Conservation (phyloP, 352 stramenopile species). For the Phytopythium helicoides region DNA sequence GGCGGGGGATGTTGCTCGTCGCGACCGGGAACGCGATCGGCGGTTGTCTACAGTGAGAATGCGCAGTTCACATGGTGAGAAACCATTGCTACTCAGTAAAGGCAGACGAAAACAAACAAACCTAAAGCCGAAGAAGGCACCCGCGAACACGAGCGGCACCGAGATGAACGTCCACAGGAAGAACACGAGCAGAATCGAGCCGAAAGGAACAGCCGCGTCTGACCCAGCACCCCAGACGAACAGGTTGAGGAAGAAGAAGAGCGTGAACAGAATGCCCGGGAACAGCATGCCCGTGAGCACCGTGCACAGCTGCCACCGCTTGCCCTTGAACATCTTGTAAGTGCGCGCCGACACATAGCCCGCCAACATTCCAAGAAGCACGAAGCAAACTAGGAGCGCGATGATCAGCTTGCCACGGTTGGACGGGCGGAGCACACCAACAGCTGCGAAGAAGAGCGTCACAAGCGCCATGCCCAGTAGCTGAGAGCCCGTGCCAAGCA, state of each 20-base stretch:
- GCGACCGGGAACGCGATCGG: conserved; percentile 95
- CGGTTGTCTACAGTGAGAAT: conserved; percentile 42
- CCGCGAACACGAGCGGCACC: conserved; percentile 98
- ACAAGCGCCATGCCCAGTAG: conserved; percentile 95
- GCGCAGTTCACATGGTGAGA: neutral
- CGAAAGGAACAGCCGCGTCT: conserved; percentile 94
- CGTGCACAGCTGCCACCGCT: conserved; percentile 97
- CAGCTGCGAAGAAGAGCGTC: conserved; percentile 96
- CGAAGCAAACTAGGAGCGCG: conserved; percentile 96
- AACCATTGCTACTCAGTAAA: conserved; percentile 1
- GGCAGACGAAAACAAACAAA: conserved; percentile 31
- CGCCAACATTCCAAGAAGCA: conserved; percentile 94
- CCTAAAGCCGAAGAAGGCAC: conserved; percentile 98
- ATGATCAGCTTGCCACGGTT: conserved; percentile 98
- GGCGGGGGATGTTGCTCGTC: conserved; percentile 97
- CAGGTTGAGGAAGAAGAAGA: conserved; percentile 98
- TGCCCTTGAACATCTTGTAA: conserved; percentile 99
- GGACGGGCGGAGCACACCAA: conserved; percentile 96
- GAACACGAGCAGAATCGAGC: conserved; percentile 97
- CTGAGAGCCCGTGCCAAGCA: conserved; percentile 97
- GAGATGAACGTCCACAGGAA: conserved; percentile 99
- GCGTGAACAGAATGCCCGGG: conserved; percentile 94
- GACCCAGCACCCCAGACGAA: conserved; percentile 94
- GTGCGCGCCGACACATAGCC: conserved; percentile 96
- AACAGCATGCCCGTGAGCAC: conserved; percentile 95